phyloP scores from a whole-genome alignment of 2,329 filamentous ascomycete genomes.

The Penicillium hesseltinei region DNA sequence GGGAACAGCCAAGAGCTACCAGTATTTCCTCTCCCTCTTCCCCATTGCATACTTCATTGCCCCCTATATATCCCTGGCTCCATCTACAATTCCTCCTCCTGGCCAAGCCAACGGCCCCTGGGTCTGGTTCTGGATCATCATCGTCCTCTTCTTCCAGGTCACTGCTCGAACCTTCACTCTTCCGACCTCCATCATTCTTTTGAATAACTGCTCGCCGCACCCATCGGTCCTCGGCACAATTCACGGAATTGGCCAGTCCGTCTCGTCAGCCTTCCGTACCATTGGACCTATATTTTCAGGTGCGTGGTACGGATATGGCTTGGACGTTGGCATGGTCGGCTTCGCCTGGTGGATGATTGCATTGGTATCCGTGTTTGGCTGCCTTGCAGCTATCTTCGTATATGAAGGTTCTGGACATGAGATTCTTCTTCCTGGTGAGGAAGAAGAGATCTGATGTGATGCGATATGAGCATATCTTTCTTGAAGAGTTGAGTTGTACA shows the following conservation, averaged over 20 bases:
- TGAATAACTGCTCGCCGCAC: slow-evolving; percentile 61
- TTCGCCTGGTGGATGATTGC: slow-evolving; percentile 59
- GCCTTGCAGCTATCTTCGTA: slow-evolving; percentile 59
- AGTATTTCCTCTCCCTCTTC: slow-evolving; percentile 66
- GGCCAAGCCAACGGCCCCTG: slow-evolving; percentile 41
- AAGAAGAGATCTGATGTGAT: slow-evolving; percentile 33
- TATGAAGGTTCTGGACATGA: slow-evolving; percentile 66
- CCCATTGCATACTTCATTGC: slow-evolving; percentile 69
- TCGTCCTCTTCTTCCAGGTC: slow-evolving; percentile 68
- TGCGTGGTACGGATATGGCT: slow-evolving; percentile 55
- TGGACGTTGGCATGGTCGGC: slow-evolving; percentile 55
- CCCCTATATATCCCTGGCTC: slow-evolving; percentile 69
- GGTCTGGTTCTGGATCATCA: slow-evolving; percentile 65
- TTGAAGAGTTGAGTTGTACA: slow-evolving; percentile 13
- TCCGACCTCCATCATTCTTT: slow-evolving; percentile 57
- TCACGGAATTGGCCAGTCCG: slow-evolving; percentile 58
- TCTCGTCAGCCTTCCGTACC: slow-evolving; percentile 56
- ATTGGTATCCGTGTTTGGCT: slow-evolving; percentile 56
- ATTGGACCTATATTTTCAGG: slow-evolving; percentile 57
- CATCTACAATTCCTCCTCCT: slow-evolving; percentile 50
- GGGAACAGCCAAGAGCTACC: slow-evolving; percentile 67
- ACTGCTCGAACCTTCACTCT: slow-evolving; percentile 68
- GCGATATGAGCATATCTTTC: slow-evolving; percentile 6
- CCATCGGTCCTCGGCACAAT: slow-evolving; percentile 60
- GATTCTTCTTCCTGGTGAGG: slow-evolving; percentile 42